Percentiles rank a stretch among this genome's conserved stretches.
phyloP scores from a whole-genome alignment of 495 filamentous ascomycete species.

The Tricharina praecox region DNA sequence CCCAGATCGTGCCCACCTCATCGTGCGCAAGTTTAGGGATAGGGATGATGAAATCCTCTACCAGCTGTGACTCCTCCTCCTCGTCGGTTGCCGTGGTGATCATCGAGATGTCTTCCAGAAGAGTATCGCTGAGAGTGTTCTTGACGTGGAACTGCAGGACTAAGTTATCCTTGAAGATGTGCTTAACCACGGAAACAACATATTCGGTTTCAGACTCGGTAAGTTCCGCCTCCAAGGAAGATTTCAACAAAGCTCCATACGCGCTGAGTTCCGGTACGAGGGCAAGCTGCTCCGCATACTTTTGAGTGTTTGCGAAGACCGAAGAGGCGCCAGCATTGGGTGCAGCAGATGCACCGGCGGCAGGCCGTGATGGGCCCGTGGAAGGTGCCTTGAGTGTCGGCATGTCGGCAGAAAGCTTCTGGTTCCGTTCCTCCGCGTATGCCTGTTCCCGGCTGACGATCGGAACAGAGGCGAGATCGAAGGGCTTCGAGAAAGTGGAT shows the following conservation, averaged over 20 bases:
- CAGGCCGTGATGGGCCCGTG: conserved; percentile 34
- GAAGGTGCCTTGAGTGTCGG: conserved; percentile 90
- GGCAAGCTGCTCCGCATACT: conserved; percentile 42
- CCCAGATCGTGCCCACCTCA: conserved; percentile 81
- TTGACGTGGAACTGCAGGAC: conserved; percentile 96
- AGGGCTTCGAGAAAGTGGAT: conserved; percentile 65
- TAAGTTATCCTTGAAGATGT: conserved; percentile 91
- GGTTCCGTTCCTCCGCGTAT: conserved; percentile 87
- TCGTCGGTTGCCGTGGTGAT: conserved; percentile 70
- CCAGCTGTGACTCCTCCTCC: conserved; percentile 50
- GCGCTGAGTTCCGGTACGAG: conserved; percentile 74
- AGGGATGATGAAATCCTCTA: conserved; percentile 88
- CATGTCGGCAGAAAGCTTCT: conserved; percentile 82
- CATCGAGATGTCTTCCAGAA: conserved; percentile 81
- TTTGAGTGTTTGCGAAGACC: conserved; percentile 57
- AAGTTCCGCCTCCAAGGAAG: conserved; percentile 67
- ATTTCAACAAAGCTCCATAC: conserved; percentile 81
- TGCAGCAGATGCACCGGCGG: conserved; percentile 45
- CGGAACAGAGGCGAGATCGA: conserved; percentile 82
- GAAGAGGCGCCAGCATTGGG: conserved; percentile 57
- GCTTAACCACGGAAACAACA: conserved; percentile 82
- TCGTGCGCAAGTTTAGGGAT: conserved; percentile 63
- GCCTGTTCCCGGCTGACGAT: conserved; percentile 91
- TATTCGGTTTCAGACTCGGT: conserved; percentile 98
- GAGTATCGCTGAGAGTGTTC: conserved; percentile 82